phyloP scores from a whole-genome alignment of 768 basidiomycete species.

The Tulasnella sp. region DNA sequence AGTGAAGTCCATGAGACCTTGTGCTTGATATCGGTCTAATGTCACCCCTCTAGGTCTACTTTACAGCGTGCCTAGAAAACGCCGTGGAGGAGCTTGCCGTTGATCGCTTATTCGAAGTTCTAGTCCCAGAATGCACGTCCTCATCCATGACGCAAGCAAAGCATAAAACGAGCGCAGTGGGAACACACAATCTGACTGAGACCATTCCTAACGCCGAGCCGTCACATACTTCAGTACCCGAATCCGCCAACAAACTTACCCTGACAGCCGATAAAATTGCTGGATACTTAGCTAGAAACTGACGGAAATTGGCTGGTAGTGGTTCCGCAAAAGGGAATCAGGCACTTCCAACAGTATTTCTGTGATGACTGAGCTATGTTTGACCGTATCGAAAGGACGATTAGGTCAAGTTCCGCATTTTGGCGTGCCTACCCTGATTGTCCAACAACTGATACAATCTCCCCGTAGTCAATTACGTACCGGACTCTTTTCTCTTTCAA shows the following conservation, averaged over 20 bases:
- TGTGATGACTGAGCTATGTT: not conserved
- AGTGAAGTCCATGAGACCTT: not conserved
- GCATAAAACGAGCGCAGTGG: not conserved
- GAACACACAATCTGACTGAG: not conserved
- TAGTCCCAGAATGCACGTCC: not conserved
- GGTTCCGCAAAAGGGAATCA: not conserved
- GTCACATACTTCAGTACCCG: not conserved
- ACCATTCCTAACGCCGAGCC: not conserved
- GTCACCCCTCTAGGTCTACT: not conserved
- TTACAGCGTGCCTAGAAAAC: not conserved
- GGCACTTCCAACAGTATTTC: not conserved
- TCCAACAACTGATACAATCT: not conserved
- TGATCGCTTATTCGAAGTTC: not conserved
- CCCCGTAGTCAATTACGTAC: slow-evolving; percentile 54
- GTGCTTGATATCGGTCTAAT: not conserved
- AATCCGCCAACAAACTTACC: not conserved
- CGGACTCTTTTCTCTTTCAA: slow-evolving; percentile 60
- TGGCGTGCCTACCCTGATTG: too few species aligned
- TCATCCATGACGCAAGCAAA: not conserved
- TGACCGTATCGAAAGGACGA: not conserved
- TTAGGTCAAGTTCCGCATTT: not conserved
- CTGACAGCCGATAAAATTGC: not conserved
- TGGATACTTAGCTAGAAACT: not conserved
- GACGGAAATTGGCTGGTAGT: not conserved
- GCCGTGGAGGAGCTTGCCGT: not conserved